Evolutionary conservation across 2,329 filamentous ascomycete genomes (phyloP), one percentile per base, ranked within the genome.

Genomic region (Pseudomassariella vexata): DNA sequence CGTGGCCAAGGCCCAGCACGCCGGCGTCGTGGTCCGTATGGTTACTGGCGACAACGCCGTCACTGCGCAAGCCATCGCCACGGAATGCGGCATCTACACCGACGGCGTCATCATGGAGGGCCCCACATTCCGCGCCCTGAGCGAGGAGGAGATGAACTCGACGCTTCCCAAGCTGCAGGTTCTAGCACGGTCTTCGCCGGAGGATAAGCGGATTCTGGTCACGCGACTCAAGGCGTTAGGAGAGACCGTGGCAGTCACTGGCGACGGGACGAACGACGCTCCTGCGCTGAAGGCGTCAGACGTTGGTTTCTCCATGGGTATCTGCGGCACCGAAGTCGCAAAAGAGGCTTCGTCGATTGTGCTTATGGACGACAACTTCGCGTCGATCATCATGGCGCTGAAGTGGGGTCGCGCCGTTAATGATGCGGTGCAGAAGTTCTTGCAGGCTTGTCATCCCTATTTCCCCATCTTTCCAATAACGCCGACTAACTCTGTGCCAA

Each of bases 21-120:
- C 82, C 12, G 82, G 82, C 34, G 81, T 87, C 11, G 67, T 76
- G 34, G 79, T 85, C 28, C 79, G 81, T 45, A 85, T 85, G 81
- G 81, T 85, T 30, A 85, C 81, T 16, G 80, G 77, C 44, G 80
- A 85, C 55, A 85, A 85, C 47, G 63, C 85, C 40, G 65, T 77
- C 14, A 88, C 83, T 15, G 83, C 81, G 7, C 75, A 74, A 30
- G 83, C 83, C 3, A 88, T 88, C 44, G 82, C 83, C 2, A 68
- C 64, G 7, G 79, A 87, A 37, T 88, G 83, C 41, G 83, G 83
- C 30, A 85, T 87, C 36, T 70, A 70, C 55, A 70, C 68, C 12
- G 71, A 72, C 25, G 78, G 72, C 5, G 57, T 79, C 37, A 73
- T 79, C 29, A 81, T 85, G 77, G 79, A 84, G 57, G 80, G 79